Evolutionary conservation across 257 asterid species (phyloP).

Genomic region (Solanum sitiens): DNA sequence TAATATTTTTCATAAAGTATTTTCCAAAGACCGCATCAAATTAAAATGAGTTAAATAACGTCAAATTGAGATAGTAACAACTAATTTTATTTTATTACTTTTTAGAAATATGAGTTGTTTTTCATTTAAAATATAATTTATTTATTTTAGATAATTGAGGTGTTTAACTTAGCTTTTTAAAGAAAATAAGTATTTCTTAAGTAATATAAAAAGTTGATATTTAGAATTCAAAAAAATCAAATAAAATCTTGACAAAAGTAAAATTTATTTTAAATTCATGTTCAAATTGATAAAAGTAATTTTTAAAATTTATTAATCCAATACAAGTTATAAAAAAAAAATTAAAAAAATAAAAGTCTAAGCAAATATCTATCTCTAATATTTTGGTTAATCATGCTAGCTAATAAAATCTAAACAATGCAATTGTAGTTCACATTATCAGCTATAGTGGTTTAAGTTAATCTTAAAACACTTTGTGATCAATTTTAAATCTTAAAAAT

Average conservation of each 20-base stretch:
- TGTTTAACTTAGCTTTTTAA: not conserved
- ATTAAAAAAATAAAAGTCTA: not conserved
- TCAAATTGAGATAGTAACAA: too few species aligned
- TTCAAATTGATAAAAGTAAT: not conserved
- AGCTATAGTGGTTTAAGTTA: not conserved
- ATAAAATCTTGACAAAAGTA: not conserved
- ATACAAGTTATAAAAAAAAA: not conserved
- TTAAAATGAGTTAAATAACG: too few species aligned
- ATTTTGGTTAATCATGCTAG: too few species aligned
- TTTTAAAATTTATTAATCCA: not conserved
- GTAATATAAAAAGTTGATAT: not conserved
- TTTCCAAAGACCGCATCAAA: too few species aligned
- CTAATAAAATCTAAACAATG: not conserved
- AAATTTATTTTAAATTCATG: not conserved
- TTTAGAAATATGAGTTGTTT: not conserved
- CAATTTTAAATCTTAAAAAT: not conserved
- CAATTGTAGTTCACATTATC: not conserved
- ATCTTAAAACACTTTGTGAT: not conserved
- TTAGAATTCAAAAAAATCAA: too few species aligned
- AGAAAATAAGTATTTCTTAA: not conserved
- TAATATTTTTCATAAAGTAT: too few species aligned
- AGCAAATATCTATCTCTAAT: too few species aligned
- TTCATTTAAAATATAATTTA: too few species aligned
- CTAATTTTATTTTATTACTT: too few species aligned
- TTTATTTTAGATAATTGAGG: not conserved